These are phyloP conservation scores for Cinnamomum micranthum DNA, from an alignment of 164 flowering plant species.

Conservation along the genomic window DNA sequence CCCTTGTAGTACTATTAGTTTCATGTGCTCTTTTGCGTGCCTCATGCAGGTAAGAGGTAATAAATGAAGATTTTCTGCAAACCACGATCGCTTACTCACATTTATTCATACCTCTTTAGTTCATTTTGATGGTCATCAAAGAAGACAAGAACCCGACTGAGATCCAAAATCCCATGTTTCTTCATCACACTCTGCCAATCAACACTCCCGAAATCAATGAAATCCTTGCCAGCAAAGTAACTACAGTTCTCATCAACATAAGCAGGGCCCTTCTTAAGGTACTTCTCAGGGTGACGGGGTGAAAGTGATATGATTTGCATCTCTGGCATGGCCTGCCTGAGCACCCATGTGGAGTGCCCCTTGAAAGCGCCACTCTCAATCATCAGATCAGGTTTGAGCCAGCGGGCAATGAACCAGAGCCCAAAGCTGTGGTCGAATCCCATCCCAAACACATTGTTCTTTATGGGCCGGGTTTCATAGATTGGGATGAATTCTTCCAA, in stretches of 20 bases:
- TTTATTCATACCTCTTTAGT: constrained; percentile 59
- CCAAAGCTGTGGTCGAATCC: constrained; percentile 99
- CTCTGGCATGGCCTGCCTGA: constrained; percentile 93
- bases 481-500: constrained; percentile 95
- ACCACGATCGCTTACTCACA: too few relatives aligned
- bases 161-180: constrained; percentile 74
- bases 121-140: constrained; percentile 98
- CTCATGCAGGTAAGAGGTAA: neutral
- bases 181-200: constrained; percentile 70
- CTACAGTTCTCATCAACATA: constrained; percentile 98
- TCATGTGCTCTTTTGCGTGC: neutral
- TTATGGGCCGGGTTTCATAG: constrained; percentile 88
- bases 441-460: constrained; percentile 93
- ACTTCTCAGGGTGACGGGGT: constrained; percentile 94
- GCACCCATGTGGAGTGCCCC: constrained; percentile 99
- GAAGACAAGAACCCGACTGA: constrained; percentile 69
- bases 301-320: constrained; percentile 70
- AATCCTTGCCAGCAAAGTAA: constrained; percentile 94
- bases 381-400: constrained; percentile 94
- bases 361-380: constrained; percentile 99
- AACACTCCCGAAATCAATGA: constrained; percentile 90
- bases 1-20: neutral
- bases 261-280: constrained; percentile 91
- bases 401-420: constrained; percentile 91
- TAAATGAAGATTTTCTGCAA: too few relatives aligned